A percentile compares a stretch with the other conserved stretches of the same genome.
Conservation (phyloP, 2,329 filamentous ascomycete genomes). For the Cladosporium sphaerospermum region DNA sequence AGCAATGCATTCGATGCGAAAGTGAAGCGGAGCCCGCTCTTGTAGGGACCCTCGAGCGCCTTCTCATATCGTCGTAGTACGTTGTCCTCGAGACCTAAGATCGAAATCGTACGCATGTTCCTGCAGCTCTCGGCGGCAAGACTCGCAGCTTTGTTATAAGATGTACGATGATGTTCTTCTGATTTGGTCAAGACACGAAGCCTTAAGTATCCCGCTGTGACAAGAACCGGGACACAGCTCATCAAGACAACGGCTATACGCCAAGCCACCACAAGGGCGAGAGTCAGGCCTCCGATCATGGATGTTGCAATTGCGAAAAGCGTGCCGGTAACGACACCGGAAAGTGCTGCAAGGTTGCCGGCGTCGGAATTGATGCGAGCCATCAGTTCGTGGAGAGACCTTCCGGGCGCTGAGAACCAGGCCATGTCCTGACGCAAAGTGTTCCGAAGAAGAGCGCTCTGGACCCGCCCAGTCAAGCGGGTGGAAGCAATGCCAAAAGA, state of each 20-base stretch:
- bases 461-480: slow-evolving; percentile 39
- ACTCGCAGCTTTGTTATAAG: slow-evolving; percentile 57
- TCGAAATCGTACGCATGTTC: slow-evolving; percentile 55
- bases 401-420: slow-evolving; percentile 42
- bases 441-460: slow-evolving; percentile 43
- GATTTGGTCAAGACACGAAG: slow-evolving; percentile 49
- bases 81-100: slow-evolving; percentile 37
- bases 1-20: slow-evolving; percentile 37
- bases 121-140: slow-evolving; percentile 63
- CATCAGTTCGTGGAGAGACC: slow-evolving; percentile 41
- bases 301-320: slow-evolving; percentile 45
- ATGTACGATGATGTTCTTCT: slow-evolving; percentile 57
- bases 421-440: slow-evolving; percentile 51
- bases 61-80: slow-evolving; percentile 34
- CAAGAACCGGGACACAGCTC: slow-evolving; percentile 42
- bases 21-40: slow-evolving; percentile 35
- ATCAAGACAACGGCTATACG: slow-evolving; percentile 46
- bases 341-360: slow-evolving; percentile 43
- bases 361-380: slow-evolving; percentile 43
- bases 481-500: slow-evolving; percentile 45
- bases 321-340: slow-evolving; percentile 45
- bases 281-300: slow-evolving; percentile 42
- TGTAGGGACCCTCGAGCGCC: slow-evolving; percentile 35
- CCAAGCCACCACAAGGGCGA: slow-evolving; percentile 45
- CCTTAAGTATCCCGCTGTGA: slow-evolving; percentile 40